A percentile compares a stretch with the other conserved stretches of the same genome.
Conservation (phyloP, 2,329 filamentous ascomycete genomes). For the Cryoendolithus antarcticus region DNA sequence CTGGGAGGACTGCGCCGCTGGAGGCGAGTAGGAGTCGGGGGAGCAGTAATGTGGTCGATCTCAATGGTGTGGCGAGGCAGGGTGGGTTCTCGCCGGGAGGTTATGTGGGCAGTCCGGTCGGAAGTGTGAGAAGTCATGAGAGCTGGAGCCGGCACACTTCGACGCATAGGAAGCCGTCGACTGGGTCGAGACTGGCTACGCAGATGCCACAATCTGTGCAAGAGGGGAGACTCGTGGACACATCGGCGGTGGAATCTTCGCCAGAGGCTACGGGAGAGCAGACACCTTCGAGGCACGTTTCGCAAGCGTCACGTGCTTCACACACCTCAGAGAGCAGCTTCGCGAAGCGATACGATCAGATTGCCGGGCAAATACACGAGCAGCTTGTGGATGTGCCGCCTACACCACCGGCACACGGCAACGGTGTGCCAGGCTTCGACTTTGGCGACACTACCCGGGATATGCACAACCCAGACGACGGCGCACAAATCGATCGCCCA, state of each 20-base stretch:
- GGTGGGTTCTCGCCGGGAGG: constrained; percentile 59
- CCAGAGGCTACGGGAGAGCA: constrained; percentile 18
- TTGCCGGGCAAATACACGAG: constrained; percentile 20
- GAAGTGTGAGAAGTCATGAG: constrained; percentile 43
- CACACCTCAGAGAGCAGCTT: constrained; percentile 16
- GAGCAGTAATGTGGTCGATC: constrained; percentile 57
- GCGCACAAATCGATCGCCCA: constrained; percentile 28
- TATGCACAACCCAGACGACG: constrained; percentile 2
- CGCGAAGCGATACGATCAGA: constrained; percentile 17
- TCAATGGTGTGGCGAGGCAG: constrained; percentile 53
- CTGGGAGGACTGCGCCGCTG: constrained; percentile 1
- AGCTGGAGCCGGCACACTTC: constrained; percentile 25
- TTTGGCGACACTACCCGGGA: background rate
- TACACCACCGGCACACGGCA: constrained; percentile 10
- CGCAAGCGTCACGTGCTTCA: constrained; percentile 7
- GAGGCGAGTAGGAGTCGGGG: constrained; percentile 56
- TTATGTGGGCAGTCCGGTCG: constrained; percentile 54
- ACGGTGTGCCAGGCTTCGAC: background rate
- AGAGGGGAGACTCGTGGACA: constrained; percentile 22
- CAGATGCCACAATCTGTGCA: constrained; percentile 29
- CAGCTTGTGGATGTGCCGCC: constrained; percentile 15
- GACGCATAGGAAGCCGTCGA: constrained; percentile 25
- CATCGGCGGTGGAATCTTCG: constrained; percentile 6
- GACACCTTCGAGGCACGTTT: constrained; percentile 13
- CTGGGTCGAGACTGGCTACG: constrained; percentile 28